Base-by-base conservation (phyloP, 495 filamentous ascomycete species). In the Penicillium lagena region DNA sequence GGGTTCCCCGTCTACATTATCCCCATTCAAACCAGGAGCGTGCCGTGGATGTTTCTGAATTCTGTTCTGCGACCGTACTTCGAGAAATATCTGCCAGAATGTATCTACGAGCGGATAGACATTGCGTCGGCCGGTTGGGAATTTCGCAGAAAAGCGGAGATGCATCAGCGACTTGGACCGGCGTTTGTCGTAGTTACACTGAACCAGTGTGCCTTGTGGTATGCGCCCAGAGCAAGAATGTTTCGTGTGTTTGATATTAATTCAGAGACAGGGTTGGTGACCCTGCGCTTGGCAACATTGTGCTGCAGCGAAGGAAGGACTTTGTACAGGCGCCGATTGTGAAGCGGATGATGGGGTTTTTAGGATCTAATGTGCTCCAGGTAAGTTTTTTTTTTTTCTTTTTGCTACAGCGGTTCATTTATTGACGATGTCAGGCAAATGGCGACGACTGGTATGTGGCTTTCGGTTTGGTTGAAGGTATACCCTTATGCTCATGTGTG, bases 1-100 rank as follows among this genome's bases (percentile, higher is more conserved):
- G 80, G 80, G 28, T 83, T 81, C 60, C 77, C 81, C 9, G 64
- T 87, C 14, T 75, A 75, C 15, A 58, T 79, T 28, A 59, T 66
- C 12, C 80, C 82, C 1, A 71, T 76, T 27, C 75, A 78, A 17
- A 79, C 56, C 15, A 45, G 42, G 15, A 53, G 38, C 12, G n/a
- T 42, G 5, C 9, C 29, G 5, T 63, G 56, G 56, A 35, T 59
- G 42, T 22, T 68, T 22, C 13, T 62, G 11, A 54, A 40, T 2
- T 51, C 59, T 8, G 37, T 45, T 1, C 33, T 64, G 5, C 37
- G 45, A 36, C 55, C 42, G 1, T 28, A 47, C 0, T 33, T 61
- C 9, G 30, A 56, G 45, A 47, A 38, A 36, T 49, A 51, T 43
- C 36, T 64, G 9, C 64, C 61, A 7, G 27, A 7, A 9, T 49